Evolutionary conservation across 345 rosid species (phyloP), one percentile per base, ranked within the genome.

Genomic region (Aquilaria sinensis): DNA sequence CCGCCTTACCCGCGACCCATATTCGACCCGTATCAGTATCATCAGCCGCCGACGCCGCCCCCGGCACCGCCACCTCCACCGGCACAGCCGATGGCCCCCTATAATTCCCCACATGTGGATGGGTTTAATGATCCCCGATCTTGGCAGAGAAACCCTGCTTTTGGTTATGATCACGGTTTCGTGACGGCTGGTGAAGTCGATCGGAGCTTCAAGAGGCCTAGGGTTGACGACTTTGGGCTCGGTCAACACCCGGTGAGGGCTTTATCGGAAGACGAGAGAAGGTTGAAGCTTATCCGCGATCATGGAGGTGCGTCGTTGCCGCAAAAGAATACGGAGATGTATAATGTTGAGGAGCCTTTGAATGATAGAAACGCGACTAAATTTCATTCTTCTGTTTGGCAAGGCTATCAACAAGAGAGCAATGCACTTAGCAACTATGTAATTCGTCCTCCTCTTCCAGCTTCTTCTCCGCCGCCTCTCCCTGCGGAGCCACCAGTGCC

Each of bases 221-320:
- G 87, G 69, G 77, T 82, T 53, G 88, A 82, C 49, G 78, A 73
- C 31, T 46, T 73, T 53, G 72, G 46, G 31, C 63, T 72, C 16
- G 63, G 64, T 74, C 73, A 55, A 31, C 62, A 53, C 59, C 57
- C 73, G 30, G 53, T 32, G 16, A 51, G 33, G 62, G 62, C 53
- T 74, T 72, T 62, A 0, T 73, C 71, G 45, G 96, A 85, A 6
- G 69, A 80, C 34, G 96, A 90, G 67, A 89, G 95, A 51, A 77
- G 98, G 68, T 75, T 90, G 79, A 86, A 83, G 86, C 76, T 90
- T 74, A 85, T 93, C 31, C 83, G 81, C 16, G 96, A 93, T 69
- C 96, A 93, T 46, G 97, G 98, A 47, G 76, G 71, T 54, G 69
- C 74, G 46, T 58, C 70, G 14, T 34, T 49, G 56, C 57, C 62